phyloP scores from a whole-genome alignment of 2,329 filamentous ascomycete genomes.

The Penicillium corylophilum region DNA sequence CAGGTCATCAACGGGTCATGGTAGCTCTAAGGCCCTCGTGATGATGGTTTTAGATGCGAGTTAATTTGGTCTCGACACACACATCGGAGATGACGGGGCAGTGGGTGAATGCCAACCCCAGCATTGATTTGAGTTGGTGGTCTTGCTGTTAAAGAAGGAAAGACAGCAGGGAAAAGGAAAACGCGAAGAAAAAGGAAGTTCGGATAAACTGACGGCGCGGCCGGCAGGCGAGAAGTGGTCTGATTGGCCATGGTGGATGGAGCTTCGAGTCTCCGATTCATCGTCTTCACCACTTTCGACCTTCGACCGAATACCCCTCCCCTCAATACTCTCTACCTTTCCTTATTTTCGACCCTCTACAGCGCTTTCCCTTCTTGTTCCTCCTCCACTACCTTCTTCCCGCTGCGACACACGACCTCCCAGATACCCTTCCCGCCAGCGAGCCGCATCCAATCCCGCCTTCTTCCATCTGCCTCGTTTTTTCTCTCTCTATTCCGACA shows the following conservation, averaged over 20 bases:
- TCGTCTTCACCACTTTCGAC: conserved; percentile 19
- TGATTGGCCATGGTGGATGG: conserved; percentile 30
- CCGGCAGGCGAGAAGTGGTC: conserved; percentile 18
- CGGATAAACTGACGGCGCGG: conserved; percentile 35
- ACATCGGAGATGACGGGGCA: conserved; percentile 70
- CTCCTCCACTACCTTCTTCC: not conserved
- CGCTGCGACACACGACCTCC: conserved; percentile 1
- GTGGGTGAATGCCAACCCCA: conserved; percentile 55
- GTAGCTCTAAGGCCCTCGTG: conserved; percentile 55
- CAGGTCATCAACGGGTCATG: conserved; percentile 51
- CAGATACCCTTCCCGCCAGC: conserved; percentile 14
- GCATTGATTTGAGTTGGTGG: conserved; percentile 75
- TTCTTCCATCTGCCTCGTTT: conserved; percentile 11
- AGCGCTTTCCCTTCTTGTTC: conserved; percentile 5
- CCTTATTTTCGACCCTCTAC: conserved; percentile 10
- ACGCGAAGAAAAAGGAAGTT: conserved; percentile 14
- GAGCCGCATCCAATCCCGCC: conserved; percentile 19
- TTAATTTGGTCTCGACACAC: conserved; percentile 67
- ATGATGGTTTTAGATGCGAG: conserved; percentile 80
- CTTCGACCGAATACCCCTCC: conserved; percentile 5
- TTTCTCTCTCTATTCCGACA: conserved; percentile 1
- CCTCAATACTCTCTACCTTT: conserved; percentile 5
- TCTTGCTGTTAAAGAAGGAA: conserved; percentile 54
- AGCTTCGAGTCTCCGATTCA: conserved; percentile 31
- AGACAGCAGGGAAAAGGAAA: conserved; percentile 14